phyloP scores from a whole-genome alignment of 2,329 filamentous ascomycete genomes.

The Thermoascus crustaceus region DNA sequence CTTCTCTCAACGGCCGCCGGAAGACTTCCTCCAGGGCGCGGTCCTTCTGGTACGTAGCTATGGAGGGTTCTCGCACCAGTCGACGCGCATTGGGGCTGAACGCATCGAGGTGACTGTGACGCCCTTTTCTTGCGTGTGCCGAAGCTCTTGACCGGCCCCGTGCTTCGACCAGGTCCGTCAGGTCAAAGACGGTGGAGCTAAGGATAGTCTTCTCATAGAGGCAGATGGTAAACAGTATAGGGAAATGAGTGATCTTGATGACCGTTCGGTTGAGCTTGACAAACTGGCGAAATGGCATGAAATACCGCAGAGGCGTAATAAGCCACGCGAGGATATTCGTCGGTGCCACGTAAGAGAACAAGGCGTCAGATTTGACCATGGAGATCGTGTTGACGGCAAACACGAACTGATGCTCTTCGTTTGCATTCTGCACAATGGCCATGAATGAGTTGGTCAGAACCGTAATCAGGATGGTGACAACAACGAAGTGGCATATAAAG shows the following conservation, averaged over 20 bases:
- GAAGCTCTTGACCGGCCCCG: constrained; percentile 45
- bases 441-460: constrained; percentile 97
- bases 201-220: constrained; percentile 77
- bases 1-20: constrained; percentile 57
- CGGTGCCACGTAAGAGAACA: constrained; percentile 89
- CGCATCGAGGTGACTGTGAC: constrained; percentile 49
- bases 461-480: constrained; percentile 88
- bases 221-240: constrained; percentile 78
- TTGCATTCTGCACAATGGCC: constrained; percentile 86
- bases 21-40: constrained; percentile 88
- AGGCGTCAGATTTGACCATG: constrained; percentile 95
- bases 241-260: constrained; percentile 86
- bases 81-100: constrained; percentile 60
- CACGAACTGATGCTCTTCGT: constrained; percentile 83
- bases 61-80: constrained; percentile 73
- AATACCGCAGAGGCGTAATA: constrained; percentile 71
- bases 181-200: constrained; percentile 67
- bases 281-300: constrained; percentile 71
- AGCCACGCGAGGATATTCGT: constrained; percentile 89
- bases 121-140: constrained; percentile 51
- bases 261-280: constrained; percentile 80
- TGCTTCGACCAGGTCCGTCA: constrained; percentile 76
- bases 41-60: constrained; percentile 83
- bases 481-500: constrained; percentile 89
- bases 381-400: constrained; percentile 96